Evolutionary conservation across 139 green algal genomes (phyloP).

Genomic region (Eudorina sp.): DNA sequence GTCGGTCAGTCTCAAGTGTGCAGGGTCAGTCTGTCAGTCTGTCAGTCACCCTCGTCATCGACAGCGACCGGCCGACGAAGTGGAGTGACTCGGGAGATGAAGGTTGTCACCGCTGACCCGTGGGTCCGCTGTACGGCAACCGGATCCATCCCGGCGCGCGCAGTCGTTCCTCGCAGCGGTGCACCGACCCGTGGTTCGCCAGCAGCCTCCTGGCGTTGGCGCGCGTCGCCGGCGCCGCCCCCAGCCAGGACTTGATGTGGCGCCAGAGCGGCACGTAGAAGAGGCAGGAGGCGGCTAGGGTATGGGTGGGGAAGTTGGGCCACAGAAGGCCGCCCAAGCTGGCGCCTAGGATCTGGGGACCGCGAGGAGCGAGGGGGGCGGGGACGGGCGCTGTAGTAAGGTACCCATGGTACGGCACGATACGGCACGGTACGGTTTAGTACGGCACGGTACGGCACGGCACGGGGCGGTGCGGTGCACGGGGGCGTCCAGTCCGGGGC

Average conservation of each 20-base stretch:
- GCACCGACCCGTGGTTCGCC: background rate
- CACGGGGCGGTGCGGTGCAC: background rate
- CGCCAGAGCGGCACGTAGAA: constrained; percentile 60
- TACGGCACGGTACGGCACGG: no score
- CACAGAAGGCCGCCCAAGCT: background rate
- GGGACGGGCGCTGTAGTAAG: background rate
- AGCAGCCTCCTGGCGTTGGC: background rate
- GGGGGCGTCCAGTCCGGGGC: background rate
- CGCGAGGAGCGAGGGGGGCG: background rate
- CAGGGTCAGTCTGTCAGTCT: no score
- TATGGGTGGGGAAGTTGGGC: constrained; percentile 44
- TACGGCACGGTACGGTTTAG: no score
- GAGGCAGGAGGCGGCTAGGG: constrained; percentile 52
- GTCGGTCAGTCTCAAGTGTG: no score
- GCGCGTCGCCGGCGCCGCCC: constrained; percentile 46
- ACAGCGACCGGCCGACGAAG: no score
- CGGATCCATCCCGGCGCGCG: background rate
- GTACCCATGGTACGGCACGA: no score
- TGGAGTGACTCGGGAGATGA: no score
- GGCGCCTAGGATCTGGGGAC: constrained; percentile 1
- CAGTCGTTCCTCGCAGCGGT: no score
- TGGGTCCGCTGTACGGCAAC: no score
- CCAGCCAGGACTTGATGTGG: constrained; percentile 60
- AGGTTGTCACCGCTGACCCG: no score
- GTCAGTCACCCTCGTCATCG: no score